A percentile compares a stretch with the other conserved stretches of the same genome.
These are phyloP conservation scores for Bipolaris victoriae DNA, from an alignment of 2,329 filamentous ascomycete genomes.

Conservation along the genomic window DNA sequence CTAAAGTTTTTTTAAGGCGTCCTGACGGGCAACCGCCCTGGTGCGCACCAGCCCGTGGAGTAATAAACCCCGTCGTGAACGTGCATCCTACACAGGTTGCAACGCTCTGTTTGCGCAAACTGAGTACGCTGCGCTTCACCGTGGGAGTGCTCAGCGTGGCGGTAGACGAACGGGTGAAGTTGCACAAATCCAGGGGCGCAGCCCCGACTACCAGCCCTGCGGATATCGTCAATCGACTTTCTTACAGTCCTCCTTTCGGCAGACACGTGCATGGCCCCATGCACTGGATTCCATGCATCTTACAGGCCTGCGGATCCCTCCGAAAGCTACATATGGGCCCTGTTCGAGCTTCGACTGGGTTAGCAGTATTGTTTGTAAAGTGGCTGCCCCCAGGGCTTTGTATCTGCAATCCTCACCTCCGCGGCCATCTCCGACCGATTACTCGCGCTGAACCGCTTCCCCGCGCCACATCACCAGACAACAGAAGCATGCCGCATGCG, in stretches of 20 bases:
- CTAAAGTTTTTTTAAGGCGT: slow-evolving; percentile 2
- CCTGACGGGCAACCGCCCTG: not conserved
- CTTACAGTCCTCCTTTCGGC: not conserved
- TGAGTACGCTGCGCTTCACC: not conserved
- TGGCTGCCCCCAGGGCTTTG: not conserved
- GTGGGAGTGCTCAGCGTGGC: too few relatives aligned
- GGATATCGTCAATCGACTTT: not conserved
- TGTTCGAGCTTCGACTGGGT: not conserved
- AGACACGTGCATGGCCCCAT: slow-evolving; percentile 7
- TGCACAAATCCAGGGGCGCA: slow-evolving; percentile 1
- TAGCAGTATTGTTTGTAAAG: not conserved
- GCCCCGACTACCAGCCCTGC: not conserved
- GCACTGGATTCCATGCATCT: not conserved
- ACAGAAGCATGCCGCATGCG: not conserved
- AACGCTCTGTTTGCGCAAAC: not conserved
- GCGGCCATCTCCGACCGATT: not conserved
- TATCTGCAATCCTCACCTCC: not conserved
- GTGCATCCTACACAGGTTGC: not conserved
- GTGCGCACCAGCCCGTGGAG: not conserved
- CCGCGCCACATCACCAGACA: not conserved
- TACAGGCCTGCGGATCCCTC: slow-evolving; percentile 3
- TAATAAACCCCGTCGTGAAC: not conserved
- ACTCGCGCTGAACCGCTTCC: not conserved
- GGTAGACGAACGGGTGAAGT: not conserved
- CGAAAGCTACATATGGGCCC: not conserved